These are phyloP conservation scores for Cadophora gregata DNA, from an alignment of 2,329 filamentous ascomycete species.

Conservation along the genomic window DNA sequence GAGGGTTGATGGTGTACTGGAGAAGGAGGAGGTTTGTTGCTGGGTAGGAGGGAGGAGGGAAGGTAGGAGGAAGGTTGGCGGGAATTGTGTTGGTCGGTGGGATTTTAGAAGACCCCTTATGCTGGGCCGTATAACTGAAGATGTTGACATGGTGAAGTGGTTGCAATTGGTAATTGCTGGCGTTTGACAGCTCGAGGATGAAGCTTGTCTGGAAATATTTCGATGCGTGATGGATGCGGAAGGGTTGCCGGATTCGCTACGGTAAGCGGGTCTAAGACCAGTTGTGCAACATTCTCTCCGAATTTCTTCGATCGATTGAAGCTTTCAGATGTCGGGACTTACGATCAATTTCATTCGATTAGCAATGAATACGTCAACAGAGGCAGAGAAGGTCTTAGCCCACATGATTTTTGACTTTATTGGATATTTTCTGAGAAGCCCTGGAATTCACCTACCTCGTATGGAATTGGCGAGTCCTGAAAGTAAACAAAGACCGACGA, in stretches of 20 bases:
- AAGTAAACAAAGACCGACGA: too few species aligned
- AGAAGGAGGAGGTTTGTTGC: conserved; percentile 43
- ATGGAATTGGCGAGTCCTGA: too few species aligned
- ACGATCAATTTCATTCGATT: too few species aligned
- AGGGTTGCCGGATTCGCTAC: conserved; percentile 1
- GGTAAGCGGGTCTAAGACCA: not conserved
- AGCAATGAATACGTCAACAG: too few species aligned
- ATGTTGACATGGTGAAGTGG: conserved; percentile 40
- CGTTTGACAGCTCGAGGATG: conserved; percentile 14
- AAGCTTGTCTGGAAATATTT: conserved; percentile 30
- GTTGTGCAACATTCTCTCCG: not conserved
- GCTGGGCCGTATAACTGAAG: conserved; percentile 38
- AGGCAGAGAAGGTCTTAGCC: too few species aligned
- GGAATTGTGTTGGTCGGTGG: conserved; percentile 30
- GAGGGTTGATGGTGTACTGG: conserved; percentile 38
- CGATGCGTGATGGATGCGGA: conserved; percentile 4
- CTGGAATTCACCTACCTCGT: too few species aligned
- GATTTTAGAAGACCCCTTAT: conserved; percentile 32
- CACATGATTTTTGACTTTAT: too few species aligned
- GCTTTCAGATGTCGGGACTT: too few species aligned
- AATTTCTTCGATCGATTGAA: not conserved
- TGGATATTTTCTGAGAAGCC: too few species aligned
- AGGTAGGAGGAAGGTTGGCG: conserved; percentile 44
- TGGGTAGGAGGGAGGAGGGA: conserved; percentile 35
- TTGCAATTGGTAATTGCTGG: conserved; percentile 34